phyloP scores from a whole-genome alignment of 2,329 filamentous ascomycete species.

The Colletotrichum endophyticum region DNA sequence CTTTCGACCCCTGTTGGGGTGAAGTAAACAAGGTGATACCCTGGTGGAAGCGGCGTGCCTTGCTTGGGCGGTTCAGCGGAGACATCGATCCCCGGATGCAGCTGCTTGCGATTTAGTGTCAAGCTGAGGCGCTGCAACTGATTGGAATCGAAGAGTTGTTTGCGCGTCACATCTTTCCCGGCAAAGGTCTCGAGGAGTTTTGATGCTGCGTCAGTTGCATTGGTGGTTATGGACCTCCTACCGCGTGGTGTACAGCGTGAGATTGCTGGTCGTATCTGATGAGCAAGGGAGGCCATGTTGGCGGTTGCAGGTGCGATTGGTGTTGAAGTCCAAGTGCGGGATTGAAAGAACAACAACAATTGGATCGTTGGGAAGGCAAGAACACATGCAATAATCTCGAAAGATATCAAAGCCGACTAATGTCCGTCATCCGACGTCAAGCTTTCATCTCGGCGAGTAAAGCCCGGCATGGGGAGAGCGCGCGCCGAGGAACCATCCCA shows the following conservation, averaged over 20 bases:
- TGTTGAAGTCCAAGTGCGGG: neutral
- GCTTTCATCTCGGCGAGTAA: neutral
- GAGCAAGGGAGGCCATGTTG: neutral
- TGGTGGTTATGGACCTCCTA: neutral
- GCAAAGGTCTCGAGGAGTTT: slow-evolving; percentile 35
- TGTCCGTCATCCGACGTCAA: neutral
- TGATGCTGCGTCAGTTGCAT: slow-evolving; percentile 27
- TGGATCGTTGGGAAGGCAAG: neutral
- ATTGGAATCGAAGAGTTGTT: slow-evolving; percentile 63
- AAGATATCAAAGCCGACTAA: no score
- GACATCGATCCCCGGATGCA: slow-evolving; percentile 42
- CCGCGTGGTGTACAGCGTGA: neutral
- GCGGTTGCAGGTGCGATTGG: neutral
- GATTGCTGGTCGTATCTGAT: neutral
- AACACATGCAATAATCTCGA: neutral
- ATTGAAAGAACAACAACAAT: neutral
- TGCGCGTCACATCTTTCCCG: slow-evolving; percentile 29
- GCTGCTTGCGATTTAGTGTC: slow-evolving; percentile 55
- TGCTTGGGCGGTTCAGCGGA: slow-evolving; percentile 38
- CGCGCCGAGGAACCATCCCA: neutral
- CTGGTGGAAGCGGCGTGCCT: slow-evolving; percentile 59
- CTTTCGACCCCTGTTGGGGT: slow-evolving; percentile 59
- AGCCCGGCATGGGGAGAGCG: neutral
- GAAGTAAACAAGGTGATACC: slow-evolving; percentile 70
- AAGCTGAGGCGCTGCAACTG: slow-evolving; percentile 67